Base-by-base conservation (phyloP, 2,329 filamentous ascomycete genomes). In the Akanthomyces lecanii region DNA sequence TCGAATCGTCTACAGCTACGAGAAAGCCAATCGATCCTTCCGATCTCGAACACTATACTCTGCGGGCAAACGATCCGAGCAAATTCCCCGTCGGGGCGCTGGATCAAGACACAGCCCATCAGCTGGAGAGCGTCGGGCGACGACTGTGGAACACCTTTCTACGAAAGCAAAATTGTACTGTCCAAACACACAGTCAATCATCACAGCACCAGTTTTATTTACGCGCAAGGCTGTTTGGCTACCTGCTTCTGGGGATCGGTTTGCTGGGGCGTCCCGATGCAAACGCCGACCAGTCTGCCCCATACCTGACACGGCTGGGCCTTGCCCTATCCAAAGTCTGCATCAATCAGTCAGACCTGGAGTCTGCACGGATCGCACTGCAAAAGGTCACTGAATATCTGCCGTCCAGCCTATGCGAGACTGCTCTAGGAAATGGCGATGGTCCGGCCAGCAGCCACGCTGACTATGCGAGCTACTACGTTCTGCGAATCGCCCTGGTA, bases 401-500 rank as follows among this genome's bases (percentile, higher is more conserved):
- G 4, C 69, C 70, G 12, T 28, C 12, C 14, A n/a, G 8, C 18
- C 10, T 21, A 8, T 11, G n/a, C n/a, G 16, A 38, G 12, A n/a
- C 14, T 7, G 28, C 36, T 14, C 4, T 33, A 6, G 28, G 38
- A 23, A 45, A 21, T 18, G 23, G 42, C 44, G 36, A 44, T 16
- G 33, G 25, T 6, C 18, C 7, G n/a, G 6, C 11, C 33, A 60
- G 36, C 16, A 42, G 52, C 30, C 42, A 42, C 7, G 42, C 42
- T 8, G 51, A 55, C 28, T 30, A 30, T 14, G 44, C 51, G 1
- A 42, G 51, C 44, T 62, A 55, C 44, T 62, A 55, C 33, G 50
- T 50, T 28, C 12, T 92, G 64, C 82, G 90, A 38, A 86, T 86
- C 44, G 81, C 82, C 38, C 73, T 95, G 74, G 91, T 92, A 75